A percentile compares a stretch with the other conserved stretches of the same genome.
Conservation (phyloP, 805 yeast species). For the Starmerella scarabaei region DNA sequence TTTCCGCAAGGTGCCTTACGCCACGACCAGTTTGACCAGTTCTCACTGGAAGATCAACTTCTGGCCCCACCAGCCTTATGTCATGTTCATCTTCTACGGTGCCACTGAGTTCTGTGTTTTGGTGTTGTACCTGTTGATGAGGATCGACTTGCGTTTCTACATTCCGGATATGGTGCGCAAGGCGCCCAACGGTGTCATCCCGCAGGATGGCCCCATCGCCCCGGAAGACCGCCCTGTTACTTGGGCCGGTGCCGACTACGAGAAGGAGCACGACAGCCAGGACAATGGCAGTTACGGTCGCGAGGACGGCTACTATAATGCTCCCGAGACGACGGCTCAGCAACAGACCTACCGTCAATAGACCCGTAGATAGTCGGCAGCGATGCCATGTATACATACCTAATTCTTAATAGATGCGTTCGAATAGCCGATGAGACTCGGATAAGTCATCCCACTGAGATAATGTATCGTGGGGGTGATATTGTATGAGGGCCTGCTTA, state of each 20-base stretch:
- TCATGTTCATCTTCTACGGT: conserved; percentile 60
- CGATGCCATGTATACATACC: too few relatives aligned
- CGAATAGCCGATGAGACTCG: too few relatives aligned
- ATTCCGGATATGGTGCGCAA: conserved; percentile 43
- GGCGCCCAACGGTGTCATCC: conserved; percentile 5
- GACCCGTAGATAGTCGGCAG: too few relatives aligned
- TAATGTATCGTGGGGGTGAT: too few relatives aligned
- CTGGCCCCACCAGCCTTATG: conserved; percentile 41
- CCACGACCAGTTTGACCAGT: conserved; percentile 4
- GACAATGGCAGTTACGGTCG: too few relatives aligned
- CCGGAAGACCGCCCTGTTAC: conserved; percentile 8
- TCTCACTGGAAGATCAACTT: conserved; percentile 23
- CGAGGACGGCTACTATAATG: too few relatives aligned
- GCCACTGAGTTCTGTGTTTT: conserved; percentile 48
- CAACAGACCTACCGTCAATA: too few relatives aligned
- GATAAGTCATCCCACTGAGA: too few relatives aligned
- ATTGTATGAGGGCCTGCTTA: too few relatives aligned
- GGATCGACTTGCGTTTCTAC: conserved; percentile 68
- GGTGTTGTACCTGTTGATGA: conserved; percentile 42
- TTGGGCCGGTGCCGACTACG: conserved; percentile 2
- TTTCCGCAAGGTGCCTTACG: conserved; percentile 18
- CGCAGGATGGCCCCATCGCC: not conserved
- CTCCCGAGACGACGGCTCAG: too few relatives aligned
- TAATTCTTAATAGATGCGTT: too few relatives aligned
- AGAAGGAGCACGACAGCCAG: conserved; percentile 1